Percentiles rank a stretch among this genome's conserved stretches.
phyloP scores from a whole-genome alignment of 2,329 filamentous ascomycete species.

The Fusarium pilosicola region DNA sequence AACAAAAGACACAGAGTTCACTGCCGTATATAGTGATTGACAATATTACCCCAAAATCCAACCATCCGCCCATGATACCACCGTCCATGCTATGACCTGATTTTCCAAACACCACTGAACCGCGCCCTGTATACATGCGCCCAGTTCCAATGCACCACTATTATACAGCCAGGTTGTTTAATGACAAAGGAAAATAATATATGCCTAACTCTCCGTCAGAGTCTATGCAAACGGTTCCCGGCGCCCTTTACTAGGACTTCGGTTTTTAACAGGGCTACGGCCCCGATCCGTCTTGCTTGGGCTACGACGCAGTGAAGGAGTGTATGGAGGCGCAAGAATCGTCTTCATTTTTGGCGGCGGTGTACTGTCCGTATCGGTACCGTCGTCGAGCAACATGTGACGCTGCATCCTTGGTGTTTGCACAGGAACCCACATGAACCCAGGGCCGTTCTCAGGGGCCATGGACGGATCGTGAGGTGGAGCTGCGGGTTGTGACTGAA shows the following conservation, averaged over 20 bases:
- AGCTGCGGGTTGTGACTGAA: constrained; percentile 38
- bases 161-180: constrained; percentile 34
- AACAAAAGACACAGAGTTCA: constrained; percentile 7
- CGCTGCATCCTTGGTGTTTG: constrained; percentile 59
- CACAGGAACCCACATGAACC: constrained; percentile 62
- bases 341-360: constrained; percentile 55
- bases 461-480: constrained; percentile 38
- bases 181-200: constrained; percentile 17
- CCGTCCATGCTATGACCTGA: constrained; percentile 12
- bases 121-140: constrained; percentile 21
- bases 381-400: constrained; percentile 56
- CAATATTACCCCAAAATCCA: constrained; percentile 17
- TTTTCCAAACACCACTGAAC: constrained; percentile 27
- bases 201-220: not conserved
- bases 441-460: constrained; percentile 50
- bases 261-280: constrained; percentile 59
- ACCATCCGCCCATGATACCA: not conserved
- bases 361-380: constrained; percentile 63
- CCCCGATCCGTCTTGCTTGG: constrained; percentile 62
- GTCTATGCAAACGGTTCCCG: constrained; percentile 19
- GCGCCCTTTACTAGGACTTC: constrained; percentile 51
- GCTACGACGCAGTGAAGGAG: constrained; percentile 58
- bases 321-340: constrained; percentile 56
- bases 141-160: constrained; percentile 28
- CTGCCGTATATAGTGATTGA: constrained; percentile 10